A percentile compares a stretch with the other conserved stretches of the same genome.
phyloP scores from a whole-genome alignment of 2,329 filamentous ascomycete genomes.

The Sporothrix inflata region DNA sequence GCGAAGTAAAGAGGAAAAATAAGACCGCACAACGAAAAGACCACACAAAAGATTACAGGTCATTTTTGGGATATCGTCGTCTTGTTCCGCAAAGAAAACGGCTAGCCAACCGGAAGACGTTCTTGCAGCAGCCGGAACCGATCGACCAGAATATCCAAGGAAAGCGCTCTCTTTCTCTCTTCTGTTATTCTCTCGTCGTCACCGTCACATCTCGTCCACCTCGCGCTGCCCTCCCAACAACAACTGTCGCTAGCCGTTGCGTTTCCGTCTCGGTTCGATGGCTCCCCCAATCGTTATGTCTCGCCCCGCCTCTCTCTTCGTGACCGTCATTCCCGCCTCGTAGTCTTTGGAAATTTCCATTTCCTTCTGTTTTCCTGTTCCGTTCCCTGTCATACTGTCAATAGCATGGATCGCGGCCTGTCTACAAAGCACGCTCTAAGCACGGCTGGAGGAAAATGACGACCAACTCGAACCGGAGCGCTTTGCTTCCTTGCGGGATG shows the following conservation, averaged over 20 bases:
- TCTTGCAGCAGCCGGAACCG: conserved; percentile 13
- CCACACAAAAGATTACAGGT: background rate
- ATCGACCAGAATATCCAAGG: background rate
- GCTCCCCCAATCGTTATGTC: background rate
- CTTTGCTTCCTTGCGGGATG: background rate
- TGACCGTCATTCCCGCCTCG: background rate
- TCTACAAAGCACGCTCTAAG: background rate
- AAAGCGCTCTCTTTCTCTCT: background rate
- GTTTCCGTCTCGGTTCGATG: background rate
- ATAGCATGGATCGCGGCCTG: background rate
- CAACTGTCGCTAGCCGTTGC: conserved; percentile 21
- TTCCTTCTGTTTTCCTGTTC: background rate
- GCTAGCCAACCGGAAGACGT: conserved; percentile 25
- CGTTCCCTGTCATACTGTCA: background rate
- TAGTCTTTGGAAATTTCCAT: background rate
- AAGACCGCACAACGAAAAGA: background rate
- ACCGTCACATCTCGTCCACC: background rate
- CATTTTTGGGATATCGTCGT: background rate
- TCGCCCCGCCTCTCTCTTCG: no score
- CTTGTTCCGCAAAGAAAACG: conserved; percentile 22
- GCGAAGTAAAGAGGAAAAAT: background rate
- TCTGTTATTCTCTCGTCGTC: background rate
- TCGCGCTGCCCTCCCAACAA: conserved; percentile 18
- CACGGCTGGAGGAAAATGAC: background rate
- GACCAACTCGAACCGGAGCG: background rate